A percentile compares a stretch with the other conserved stretches of the same genome.
phyloP scores from a whole-genome alignment of 257 asterid species.

The Eustoma russellianum region DNA sequence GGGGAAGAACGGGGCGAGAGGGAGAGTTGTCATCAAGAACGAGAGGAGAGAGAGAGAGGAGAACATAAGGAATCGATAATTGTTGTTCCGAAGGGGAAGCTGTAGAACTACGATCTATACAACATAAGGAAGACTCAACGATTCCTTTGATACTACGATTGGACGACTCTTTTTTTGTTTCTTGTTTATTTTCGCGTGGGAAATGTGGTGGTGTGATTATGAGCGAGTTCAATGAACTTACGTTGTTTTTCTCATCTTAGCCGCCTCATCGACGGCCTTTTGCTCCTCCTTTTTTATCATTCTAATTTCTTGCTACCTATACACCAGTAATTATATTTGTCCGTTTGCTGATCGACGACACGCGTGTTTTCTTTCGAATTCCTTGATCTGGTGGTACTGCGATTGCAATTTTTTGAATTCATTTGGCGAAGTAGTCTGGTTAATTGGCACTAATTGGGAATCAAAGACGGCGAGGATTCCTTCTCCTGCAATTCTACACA shows the following conservation, averaged over 20 bases:
- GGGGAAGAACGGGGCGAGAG: too few relatives aligned
- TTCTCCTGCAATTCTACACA: constrained; percentile 25
- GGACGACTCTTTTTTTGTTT: too few relatives aligned
- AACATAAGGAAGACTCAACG: constrained; percentile 47
- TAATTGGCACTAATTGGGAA: constrained; percentile 36
- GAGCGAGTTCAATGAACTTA: too few relatives aligned
- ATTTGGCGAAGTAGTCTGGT: neutral
- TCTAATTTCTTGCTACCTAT: too few relatives aligned
- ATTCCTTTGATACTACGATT: constrained; percentile 7
- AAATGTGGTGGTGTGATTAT: constrained; percentile 43
- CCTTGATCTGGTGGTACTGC: neutral
- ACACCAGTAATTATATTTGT: constrained; percentile 59
- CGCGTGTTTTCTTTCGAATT: neutral
- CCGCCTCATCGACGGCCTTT: too few relatives aligned
- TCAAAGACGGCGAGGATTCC: constrained; percentile 34
- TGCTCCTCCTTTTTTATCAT: too few relatives aligned
- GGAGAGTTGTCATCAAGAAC: too few relatives aligned
- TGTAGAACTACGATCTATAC: constrained; percentile 60
- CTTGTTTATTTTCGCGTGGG: constrained; percentile 10
- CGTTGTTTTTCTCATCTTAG: too few relatives aligned
- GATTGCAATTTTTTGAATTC: neutral
- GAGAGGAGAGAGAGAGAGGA: too few relatives aligned
- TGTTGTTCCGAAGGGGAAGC: too few relatives aligned
- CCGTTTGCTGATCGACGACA: neutral
- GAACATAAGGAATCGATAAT: too few relatives aligned